These are phyloP conservation scores for Rosa hybrid DNA, from an alignment of 331 rosid species.

Conservation along the genomic window DNA sequence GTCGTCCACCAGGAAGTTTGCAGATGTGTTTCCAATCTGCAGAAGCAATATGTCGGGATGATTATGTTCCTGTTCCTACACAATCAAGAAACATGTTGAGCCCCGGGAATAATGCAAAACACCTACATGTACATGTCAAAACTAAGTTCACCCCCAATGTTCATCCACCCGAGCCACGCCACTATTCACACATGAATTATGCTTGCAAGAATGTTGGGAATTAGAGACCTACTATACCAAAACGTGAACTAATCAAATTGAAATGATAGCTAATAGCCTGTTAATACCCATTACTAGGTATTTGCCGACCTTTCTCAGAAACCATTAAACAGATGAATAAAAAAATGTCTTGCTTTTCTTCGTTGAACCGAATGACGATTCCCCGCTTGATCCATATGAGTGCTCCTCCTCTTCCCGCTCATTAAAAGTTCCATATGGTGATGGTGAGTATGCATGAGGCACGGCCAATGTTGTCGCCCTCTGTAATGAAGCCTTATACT, in stretches of 20 bases:
- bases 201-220: background rate
- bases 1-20: conserved; percentile 98
- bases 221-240: background rate
- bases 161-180: background rate
- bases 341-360: no score
- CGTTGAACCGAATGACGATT: no score
- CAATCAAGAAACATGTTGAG: conserved; percentile 15
- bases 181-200: background rate
- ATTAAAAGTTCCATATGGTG: no score
- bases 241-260: background rate
- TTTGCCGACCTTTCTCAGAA: no score
- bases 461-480: no score
- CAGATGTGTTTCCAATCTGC: conserved; percentile 98
- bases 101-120: conserved; percentile 14
- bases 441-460: no score
- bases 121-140: background rate
- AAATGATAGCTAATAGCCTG: background rate
- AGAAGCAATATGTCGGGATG: conserved; percentile 97
- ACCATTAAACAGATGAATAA: no score
- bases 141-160: background rate
- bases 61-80: conserved; percentile 97
- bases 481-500: no score
- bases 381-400: no score
- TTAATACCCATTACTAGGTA: background rate
- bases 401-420: no score